Base-by-base conservation (phyloP, 345 rosid species). In the Euphorbia lathyris region DNA sequence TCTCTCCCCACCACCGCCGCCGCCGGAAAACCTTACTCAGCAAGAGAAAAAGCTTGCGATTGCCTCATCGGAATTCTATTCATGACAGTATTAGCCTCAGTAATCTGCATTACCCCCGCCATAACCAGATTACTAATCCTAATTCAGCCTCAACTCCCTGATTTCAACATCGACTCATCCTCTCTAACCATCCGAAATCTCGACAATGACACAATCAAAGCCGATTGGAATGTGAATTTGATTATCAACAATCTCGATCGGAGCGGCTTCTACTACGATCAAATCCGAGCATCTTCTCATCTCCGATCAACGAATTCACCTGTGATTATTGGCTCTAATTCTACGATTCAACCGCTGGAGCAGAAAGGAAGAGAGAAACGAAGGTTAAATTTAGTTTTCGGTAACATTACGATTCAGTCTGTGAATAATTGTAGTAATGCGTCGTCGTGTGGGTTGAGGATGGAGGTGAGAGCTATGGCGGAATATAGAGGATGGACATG, bases 401-500 rank as follows among this genome's bases (percentile, higher is more conserved):
- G 14, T 7, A 14, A 27, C 25, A 32, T 56, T 25, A 20, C 45
- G 11, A 13, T 67, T 0, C 48, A 67, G 50, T 17, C 13, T 14
- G 38, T 22, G 5, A 40, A 34, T 53, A 48, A 20, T 2, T 8
- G 50, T 14, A 7, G 55, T 7, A 34, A 7, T 34, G 38, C 4
- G 4, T n/a, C n/a, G n/a, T n/a, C n/a, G n/a, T 34, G 38, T 16
- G 40, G 25, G 56, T 3, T 68, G 63, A 40, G 13, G 17, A 8
- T 43, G 43, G 40, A 58, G 57, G 0, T 69, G 25, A 40, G 59
- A 20, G 72, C 56, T 10, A 58, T 7, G 40, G 72, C 57, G 17
- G 45, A 10, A 32, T 69, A 69, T 29, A 63, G 65, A 58, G 52
- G 72, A 43, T 58, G 72, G 72, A 69, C 72, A 36, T 69, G 72